phyloP scores from a whole-genome alignment of 768 basidiomycete species.

The Termitomyces sp. region DNA sequence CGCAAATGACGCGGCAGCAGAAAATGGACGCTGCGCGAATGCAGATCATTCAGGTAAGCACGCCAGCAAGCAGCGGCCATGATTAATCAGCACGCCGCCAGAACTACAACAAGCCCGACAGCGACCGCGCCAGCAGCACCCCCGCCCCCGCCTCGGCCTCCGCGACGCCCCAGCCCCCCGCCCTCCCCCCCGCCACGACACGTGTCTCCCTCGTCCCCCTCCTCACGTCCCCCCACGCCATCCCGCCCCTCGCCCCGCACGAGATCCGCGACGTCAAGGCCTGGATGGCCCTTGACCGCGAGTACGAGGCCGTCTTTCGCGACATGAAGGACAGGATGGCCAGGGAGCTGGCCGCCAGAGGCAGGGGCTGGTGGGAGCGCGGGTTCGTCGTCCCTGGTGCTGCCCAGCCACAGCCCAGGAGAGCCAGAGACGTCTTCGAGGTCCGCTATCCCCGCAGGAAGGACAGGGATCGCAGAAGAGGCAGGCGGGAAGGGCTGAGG shows the following conservation, averaged over 20 bases:
- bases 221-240: slow-evolving; percentile 41
- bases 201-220: slow-evolving; percentile 59
- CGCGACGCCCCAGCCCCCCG: background rate
- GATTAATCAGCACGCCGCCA: too few species aligned
- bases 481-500: slow-evolving; percentile 16
- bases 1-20: too few species aligned
- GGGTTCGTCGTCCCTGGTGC: background rate
- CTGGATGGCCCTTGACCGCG: slow-evolving; percentile 49
- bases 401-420: background rate
- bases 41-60: too few species aligned
- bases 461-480: slow-evolving; percentile 24
- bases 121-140: too few species aligned
- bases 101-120: too few species aligned
- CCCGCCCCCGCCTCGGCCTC: background rate
- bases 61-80: too few species aligned
- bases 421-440: slow-evolving; percentile 33
- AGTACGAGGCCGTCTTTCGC: slow-evolving; percentile 3
- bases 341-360: slow-evolving; percentile 37
- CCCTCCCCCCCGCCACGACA: slow-evolving; percentile 37
- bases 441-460: slow-evolving; percentile 25
- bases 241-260: slow-evolving; percentile 43
- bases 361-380: slow-evolving; percentile 66
- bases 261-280: slow-evolving; percentile 50
- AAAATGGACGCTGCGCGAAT: too few species aligned
- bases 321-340: slow-evolving; percentile 37